Evolutionary conservation across 345 rosid species (phyloP), one percentile per base, ranked within the genome.

Genomic region (Cardamine chenopodiifolia): DNA sequence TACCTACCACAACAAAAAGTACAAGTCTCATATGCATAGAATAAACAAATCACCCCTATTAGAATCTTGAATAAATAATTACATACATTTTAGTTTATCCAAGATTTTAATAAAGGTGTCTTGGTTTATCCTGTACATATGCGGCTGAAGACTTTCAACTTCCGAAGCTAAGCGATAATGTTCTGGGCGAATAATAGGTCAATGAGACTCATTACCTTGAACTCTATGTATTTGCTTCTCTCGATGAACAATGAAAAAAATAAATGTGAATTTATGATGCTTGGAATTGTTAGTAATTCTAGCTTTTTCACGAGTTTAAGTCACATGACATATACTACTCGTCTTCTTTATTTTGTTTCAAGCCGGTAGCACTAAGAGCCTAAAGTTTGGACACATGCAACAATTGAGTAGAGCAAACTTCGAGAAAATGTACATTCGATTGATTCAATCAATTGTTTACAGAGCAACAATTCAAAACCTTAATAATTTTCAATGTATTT

Each of bases 211-310:
- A 87, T 87, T 72, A 88, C 66, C 77, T 89, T 85, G 71, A 89
- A 90, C 77, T 81, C 86, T 23, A 74, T 54, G 22, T 56, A 18
- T 0, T 56, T 56, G 18, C 18, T 32, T 83, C 93, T 84, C 13
- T 65, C 70, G 29, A 82, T 73, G 13, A 91, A 84, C 60, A 82
- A 84, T 71, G 72, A 84, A 54, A 89, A 73, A 25, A 86, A 73
- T 67, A 69, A 73, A 10, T 77, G 71, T 8, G 90, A 85, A 25
- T 77, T 62, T 3, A 56, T 72, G 57, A 86, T 74, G 84, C 83
- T 85, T n/a, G 93, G 88, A 87, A 92, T 88, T 50, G 93, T 92
- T 35, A 92, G 65, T 59, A 90, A 90, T 68, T 87, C 93, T n/a
- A 92, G 89, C 59, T 84, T 80, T 20, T 31, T 80, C 90, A 92